Conservation (phyloP, 2,329 filamentous ascomycete species). For the Cladosporium sp. region DNA sequence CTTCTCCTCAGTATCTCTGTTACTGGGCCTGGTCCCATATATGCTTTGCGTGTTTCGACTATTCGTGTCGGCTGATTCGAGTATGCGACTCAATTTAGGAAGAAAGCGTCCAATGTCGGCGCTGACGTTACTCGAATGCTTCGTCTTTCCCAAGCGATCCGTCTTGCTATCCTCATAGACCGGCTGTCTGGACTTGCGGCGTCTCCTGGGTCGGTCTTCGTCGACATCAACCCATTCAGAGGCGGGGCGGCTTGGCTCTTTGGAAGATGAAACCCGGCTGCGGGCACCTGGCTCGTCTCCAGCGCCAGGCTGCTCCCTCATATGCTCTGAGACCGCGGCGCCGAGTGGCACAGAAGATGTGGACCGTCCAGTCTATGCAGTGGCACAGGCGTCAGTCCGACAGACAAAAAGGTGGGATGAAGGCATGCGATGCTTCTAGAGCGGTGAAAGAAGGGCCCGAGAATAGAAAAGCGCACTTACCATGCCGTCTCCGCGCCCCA, state of each 20-base stretch:
- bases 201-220: slow-evolving; percentile 12
- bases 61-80: slow-evolving; percentile 29
- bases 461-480: slow-evolving; percentile 20
- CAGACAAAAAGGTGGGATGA: slow-evolving; percentile 2
- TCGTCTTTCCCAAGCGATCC: not conserved
- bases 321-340: slow-evolving; percentile 19
- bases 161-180: not conserved
- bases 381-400: slow-evolving; percentile 18
- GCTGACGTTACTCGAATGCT: slow-evolving; percentile 11
- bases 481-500: slow-evolving; percentile 16
- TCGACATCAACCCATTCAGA: slow-evolving; percentile 27
- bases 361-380: slow-evolving; percentile 16
- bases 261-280: slow-evolving; percentile 18
- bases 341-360: slow-evolving; percentile 19
- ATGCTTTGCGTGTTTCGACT: not conserved
- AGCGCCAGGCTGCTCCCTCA: slow-evolving; percentile 17
- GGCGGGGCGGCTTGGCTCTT: slow-evolving; percentile 17
- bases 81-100: slow-evolving; percentile 36
- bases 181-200: slow-evolving; percentile 5
- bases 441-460: slow-evolving; percentile 8
- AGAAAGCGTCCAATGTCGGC: slow-evolving; percentile 28
- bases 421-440: slow-evolving; percentile 12
- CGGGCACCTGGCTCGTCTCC: slow-evolving; percentile 13
- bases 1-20: slow-evolving; percentile 2
- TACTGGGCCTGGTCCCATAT: not conserved